phyloP scores from a whole-genome alignment of 257 asterid genomes.

The Przewalskia tangutica region DNA sequence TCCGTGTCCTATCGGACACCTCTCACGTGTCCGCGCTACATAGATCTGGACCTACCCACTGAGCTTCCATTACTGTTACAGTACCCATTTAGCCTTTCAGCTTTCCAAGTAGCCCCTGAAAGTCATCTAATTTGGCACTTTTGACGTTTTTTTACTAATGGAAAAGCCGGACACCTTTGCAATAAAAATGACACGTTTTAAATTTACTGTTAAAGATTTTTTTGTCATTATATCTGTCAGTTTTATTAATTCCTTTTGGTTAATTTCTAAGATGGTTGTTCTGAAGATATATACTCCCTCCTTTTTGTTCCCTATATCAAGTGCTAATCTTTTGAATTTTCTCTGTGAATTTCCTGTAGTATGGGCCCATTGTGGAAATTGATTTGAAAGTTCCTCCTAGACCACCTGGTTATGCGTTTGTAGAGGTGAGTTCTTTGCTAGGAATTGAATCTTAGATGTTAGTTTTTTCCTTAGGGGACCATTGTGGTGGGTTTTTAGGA shows the following conservation, averaged over 20 bases:
- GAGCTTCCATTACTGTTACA: not conserved
- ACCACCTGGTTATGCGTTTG: conserved; percentile 86
- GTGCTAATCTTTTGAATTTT: not conserved
- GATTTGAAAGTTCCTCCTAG: conserved; percentile 86
- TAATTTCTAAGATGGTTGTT: not conserved
- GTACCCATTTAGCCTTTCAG: not conserved
- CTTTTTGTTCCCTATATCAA: not conserved
- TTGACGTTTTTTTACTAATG: not conserved
- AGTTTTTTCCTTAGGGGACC: not conserved
- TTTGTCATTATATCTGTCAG: not conserved
- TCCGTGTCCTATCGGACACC: too few species aligned
- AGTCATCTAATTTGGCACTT: not conserved
- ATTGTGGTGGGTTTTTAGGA: not conserved
- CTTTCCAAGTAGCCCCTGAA: not conserved
- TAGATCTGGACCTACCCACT: not conserved
- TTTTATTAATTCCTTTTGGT: not conserved
- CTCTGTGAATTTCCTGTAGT: conserved; percentile 22
- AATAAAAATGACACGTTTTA: not conserved
- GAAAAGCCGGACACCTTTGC: not conserved
- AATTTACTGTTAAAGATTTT: not conserved
- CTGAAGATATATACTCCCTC: not conserved
- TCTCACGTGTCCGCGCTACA: too few species aligned
- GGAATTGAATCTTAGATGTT: not conserved
- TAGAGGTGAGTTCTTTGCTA: conserved; percentile 48
- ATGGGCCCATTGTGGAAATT: conserved; percentile 60